These are phyloP conservation scores for Nakazawaea populi DNA, from an alignment of 805 yeast genomes.

Conservation along the genomic window DNA sequence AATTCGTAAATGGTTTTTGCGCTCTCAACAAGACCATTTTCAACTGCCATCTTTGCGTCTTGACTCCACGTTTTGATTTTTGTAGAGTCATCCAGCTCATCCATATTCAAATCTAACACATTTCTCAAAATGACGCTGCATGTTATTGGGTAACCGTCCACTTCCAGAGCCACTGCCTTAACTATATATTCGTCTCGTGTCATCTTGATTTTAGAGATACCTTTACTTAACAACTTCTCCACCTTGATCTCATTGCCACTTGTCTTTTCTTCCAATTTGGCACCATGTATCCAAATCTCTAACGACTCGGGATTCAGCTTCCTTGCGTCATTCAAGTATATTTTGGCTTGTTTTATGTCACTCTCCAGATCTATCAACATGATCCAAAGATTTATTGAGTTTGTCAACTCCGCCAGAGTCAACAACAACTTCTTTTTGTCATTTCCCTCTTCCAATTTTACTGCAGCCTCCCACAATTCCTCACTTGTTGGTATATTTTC, in stretches of 20 bases:
- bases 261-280: slow-evolving; percentile 57
- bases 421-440: slow-evolving; percentile 48
- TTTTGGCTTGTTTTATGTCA: slow-evolving; percentile 41
- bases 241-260: slow-evolving; percentile 38
- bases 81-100: slow-evolving; percentile 18
- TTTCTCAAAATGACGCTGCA: slow-evolving; percentile 47
- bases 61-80: slow-evolving; percentile 24
- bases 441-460: slow-evolving; percentile 49
- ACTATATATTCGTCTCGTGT: slow-evolving; percentile 45
- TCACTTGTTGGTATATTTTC: slow-evolving; percentile 54
- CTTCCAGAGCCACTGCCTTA: slow-evolving; percentile 50
- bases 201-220: slow-evolving; percentile 34
- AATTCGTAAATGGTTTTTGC: slow-evolving; percentile 43
- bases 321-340: slow-evolving; percentile 55
- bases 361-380: slow-evolving; percentile 42
- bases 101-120: slow-evolving; percentile 28
- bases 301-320: slow-evolving; percentile 40
- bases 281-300: slow-evolving; percentile 65
- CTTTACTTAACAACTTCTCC: slow-evolving; percentile 41
- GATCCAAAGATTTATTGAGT: slow-evolving; percentile 61
- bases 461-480: slow-evolving; percentile 63
- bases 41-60: slow-evolving; percentile 28
- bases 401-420: slow-evolving; percentile 68
- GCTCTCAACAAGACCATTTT: slow-evolving; percentile 23
- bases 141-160: slow-evolving; percentile 37